Conservation (phyloP, 257 asterid species). For the Leptodermis oblonga region DNA sequence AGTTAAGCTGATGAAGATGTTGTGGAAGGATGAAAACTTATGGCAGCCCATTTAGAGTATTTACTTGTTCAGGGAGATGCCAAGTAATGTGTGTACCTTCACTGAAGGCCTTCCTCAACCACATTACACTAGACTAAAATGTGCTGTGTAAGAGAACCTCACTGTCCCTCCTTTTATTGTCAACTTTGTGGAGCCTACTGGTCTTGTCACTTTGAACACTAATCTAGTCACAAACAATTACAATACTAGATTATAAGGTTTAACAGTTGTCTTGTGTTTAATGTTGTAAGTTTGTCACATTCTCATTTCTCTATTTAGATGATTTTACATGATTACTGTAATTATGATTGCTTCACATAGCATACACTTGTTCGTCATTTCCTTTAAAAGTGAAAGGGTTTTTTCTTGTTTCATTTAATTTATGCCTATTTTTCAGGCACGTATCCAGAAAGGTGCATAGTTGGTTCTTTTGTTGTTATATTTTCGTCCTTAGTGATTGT, state of each 20-base stretch:
- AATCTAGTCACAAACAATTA: neutral
- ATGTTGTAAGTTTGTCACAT: neutral
- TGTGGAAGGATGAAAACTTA: neutral
- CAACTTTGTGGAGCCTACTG: neutral
- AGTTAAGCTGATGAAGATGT: neutral
- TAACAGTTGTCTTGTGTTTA: conserved; percentile 1
- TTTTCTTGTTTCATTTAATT: neutral
- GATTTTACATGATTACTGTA: neutral
- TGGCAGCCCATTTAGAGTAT: neutral
- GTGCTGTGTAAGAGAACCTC: neutral
- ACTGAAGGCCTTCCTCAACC: neutral
- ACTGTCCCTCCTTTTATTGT: neutral
- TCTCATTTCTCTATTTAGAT: neutral
- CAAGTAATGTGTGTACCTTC: neutral
- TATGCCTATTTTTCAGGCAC: neutral
- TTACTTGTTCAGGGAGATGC: neutral
- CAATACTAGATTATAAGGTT: neutral
- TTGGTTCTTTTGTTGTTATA: neutral
- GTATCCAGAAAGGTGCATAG: neutral
- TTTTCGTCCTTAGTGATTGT: neutral
- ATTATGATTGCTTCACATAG: neutral
- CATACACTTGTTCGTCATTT: neutral
- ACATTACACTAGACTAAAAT: neutral
- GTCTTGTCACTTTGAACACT: neutral
- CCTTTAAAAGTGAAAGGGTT: neutral